Percentiles rank a stretch among this genome's conserved stretches.
phyloP scores from a whole-genome alignment of 495 filamentous ascomycete species.

The Hypoxylon subgilvum region DNA sequence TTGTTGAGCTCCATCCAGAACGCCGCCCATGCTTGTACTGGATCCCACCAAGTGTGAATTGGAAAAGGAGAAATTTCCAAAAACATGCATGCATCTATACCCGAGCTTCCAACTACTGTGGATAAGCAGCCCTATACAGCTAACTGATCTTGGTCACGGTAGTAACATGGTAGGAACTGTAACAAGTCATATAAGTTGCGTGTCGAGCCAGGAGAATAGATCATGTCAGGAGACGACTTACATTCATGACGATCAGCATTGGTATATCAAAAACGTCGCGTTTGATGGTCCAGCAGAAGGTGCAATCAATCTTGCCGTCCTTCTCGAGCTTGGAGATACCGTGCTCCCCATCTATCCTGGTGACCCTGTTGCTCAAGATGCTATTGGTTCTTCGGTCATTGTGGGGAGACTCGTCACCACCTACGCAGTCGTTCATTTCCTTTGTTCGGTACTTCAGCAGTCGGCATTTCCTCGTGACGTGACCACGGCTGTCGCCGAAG shows the following conservation, averaged over 20 bases:
- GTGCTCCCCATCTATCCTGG: constrained; percentile 74
- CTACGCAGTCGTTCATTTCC: constrained; percentile 54
- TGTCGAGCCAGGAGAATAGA: neutral
- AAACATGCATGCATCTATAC: constrained; percentile 27
- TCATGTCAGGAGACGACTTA: constrained; percentile 56
- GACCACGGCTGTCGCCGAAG: constrained; percentile 85
- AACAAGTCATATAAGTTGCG: neutral
- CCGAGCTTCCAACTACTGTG: neutral
- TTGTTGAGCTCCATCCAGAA: constrained; percentile 40
- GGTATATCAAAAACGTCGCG: constrained; percentile 98
- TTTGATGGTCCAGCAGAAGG: constrained; percentile 95
- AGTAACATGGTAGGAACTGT: constrained; percentile 60
- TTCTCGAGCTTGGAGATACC: constrained; percentile 77
- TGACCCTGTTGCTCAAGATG: constrained; percentile 59
- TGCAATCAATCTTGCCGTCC: constrained; percentile 92
- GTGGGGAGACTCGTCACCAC: constrained; percentile 42
- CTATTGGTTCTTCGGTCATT: constrained; percentile 53
- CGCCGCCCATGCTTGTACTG: constrained; percentile 44
- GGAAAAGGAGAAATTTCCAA: constrained; percentile 10
- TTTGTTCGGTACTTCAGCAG: constrained; percentile 88
- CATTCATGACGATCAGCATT: constrained; percentile 97
- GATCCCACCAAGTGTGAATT: constrained; percentile 12
- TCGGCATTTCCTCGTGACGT: constrained; percentile 80
- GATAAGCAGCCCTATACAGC: constrained; percentile 46
- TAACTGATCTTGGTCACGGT: constrained; percentile 54